Percentiles rank a stretch among this genome's conserved stretches.
Evolutionary conservation across 331 rosid species (phyloP).

Genomic region (Quercus tomentella): DNA sequence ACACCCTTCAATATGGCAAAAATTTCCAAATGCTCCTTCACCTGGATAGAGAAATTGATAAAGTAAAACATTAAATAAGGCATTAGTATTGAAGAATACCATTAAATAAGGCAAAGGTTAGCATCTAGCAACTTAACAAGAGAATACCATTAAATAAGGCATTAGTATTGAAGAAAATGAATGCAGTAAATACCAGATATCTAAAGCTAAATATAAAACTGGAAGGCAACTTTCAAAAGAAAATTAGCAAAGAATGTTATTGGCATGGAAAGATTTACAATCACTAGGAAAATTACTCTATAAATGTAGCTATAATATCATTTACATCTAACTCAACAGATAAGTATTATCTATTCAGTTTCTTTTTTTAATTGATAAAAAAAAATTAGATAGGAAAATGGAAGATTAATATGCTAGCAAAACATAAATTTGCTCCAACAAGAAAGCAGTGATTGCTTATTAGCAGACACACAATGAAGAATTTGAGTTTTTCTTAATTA

Average conservation of each 20-base stretch:
- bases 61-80: constrained; percentile 18
- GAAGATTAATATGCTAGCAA: too few relatives aligned
- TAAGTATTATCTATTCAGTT: too few relatives aligned
- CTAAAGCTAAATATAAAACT: neutral
- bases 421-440: too few relatives aligned
- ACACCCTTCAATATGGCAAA: constrained; percentile 88
- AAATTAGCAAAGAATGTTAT: neutral
- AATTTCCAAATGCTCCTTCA: constrained; percentile 91
- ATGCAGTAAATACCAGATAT: neutral
- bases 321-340: too few relatives aligned
- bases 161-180: neutral
- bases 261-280: neutral
- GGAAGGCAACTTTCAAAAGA: neutral
- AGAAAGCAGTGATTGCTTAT: too few relatives aligned
- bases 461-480: neutral
- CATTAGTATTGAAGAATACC: neutral
- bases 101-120: constrained; percentile 3
- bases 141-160: neutral
- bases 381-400: too few relatives aligned
- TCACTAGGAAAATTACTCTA: neutral
- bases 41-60: constrained; percentile 42
- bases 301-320: too few relatives aligned
- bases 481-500: neutral
- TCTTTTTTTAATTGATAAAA: neutral
- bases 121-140: neutral